Evolutionary conservation across 108 stramenopile species (phyloP), one percentile per base, ranked within the genome.

Genomic region (Nitzschia sp.): DNA sequence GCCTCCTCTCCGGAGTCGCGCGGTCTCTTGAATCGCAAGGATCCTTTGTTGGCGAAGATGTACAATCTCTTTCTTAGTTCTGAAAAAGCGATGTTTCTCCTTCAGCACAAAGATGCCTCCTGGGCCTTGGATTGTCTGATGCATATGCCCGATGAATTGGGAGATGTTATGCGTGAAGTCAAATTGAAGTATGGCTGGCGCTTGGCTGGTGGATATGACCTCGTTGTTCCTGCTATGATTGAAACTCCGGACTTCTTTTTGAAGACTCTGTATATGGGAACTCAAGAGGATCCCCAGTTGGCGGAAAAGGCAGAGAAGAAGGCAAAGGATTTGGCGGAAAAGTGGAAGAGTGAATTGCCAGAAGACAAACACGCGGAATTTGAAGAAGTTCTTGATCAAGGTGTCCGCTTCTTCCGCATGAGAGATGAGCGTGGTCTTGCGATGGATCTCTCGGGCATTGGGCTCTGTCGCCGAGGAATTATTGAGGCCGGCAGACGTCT

Each of bases 351-450:
- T 26, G 60, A 1, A 6, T 0, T 71, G 4, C 70, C 70, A 17
- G 70, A 71, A 48, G 62, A 71, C 19, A 71, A 71, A 46, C 60
- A 29, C 8, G 70, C n/a, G 36, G 70, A 71, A 64, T 71, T 71
- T 47, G 70, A 71, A 11, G 62, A 47, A 29, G 26, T 55, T 56
- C 62, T 71, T 0, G 70, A 71, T 32, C 19, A 62, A 15, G 70
- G 70, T 17, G 24, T 42, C 25, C 48, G 62, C 15, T 71, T 64
- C 62, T 71, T 71, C 29, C 62, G 70, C n/a, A 51, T 71, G 33
- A n/a, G 70, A 30, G 70, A 71, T 31, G 70, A 71, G 32, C 70
- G 70, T 21, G 70, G 70, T 18, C 70, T 71, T 34, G 61, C 59
- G 21, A 71, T 62, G 11, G 70, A 71, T 49, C 70, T 71, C 13